Evolutionary conservation across 441 rosid species (phyloP), one percentile per base, ranked within the genome.

Genomic region (Gossypium davidsonii): DNA sequence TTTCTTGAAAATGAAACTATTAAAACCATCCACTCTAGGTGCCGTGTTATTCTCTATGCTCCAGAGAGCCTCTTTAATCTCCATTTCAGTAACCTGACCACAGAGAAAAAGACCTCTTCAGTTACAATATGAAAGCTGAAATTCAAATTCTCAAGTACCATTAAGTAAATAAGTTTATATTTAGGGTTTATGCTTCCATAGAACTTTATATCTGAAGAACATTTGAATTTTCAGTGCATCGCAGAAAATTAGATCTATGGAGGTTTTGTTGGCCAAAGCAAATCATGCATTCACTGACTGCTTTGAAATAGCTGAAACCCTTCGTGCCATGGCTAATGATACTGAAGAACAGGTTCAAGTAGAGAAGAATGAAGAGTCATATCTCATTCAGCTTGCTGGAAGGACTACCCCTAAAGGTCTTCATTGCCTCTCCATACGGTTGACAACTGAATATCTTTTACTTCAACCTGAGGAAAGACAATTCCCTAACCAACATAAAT

Each of bases 361-460:
- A 18, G 96, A 87, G 81, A 89, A 84, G 80, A 82, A 86, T 70
- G 84, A 92, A 81, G 90, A 85, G 71, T 31, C 83, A 37, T 84
- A 83, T 86, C 93, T 94, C 52, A 60, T 91, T 80, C 88, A 82
- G 75, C 97, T 92, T 82, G 93, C 94, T 71, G 92, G 89, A 70
- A 85, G 92, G 82, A 89, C 93, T 49, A 94, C 94, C 21, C 91
- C 97, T 23, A 94, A 94, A 86, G 91, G 97, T 73, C 85, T 87
- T 79, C 98, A 94, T 70, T 94, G 97, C 85, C 96, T 94, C 25
- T 82, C 94, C 69, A 87, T 94, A 94, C 87, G 83, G 79, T 80
- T 94, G 80, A 92, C 97, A 26, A 77, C 98, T 42, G 94, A 91
- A 80, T 94, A 84, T 72, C 90, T 90, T 81, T 73, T 88, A 76